Evolutionary conservation across 2,329 filamentous ascomycete genomes (phyloP).

Genomic region (Sordariomycetes sp.): DNA sequence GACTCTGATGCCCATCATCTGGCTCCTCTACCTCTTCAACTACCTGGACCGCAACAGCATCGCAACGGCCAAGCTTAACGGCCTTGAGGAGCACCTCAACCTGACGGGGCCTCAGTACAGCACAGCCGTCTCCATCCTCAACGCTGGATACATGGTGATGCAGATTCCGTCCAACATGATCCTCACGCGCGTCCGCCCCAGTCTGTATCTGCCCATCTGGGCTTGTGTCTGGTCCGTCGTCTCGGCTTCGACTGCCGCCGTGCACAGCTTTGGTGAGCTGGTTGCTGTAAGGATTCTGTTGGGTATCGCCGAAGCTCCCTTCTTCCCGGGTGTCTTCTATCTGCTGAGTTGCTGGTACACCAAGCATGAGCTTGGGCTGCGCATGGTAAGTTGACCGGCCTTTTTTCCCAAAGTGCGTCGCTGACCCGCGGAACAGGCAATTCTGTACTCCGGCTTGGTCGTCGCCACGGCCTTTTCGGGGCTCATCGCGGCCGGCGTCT

Average conservation of each 20-base stretch:
- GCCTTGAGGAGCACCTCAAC: conserved; percentile 43
- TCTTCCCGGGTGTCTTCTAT: conserved; percentile 8
- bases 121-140: conserved; percentile 22
- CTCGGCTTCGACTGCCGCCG: conserved; percentile 26
- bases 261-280: conserved; percentile 27
- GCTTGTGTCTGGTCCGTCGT: conserved; percentile 11
- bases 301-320: conserved; percentile 9
- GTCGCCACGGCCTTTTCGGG: conserved; percentile 12
- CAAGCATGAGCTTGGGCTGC: conserved; percentile 11
- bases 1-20: neutral
- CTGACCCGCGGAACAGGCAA: too few relatives aligned
- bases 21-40: conserved; percentile 4
- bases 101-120: conserved; percentile 12
- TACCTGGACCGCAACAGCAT: conserved; percentile 17
- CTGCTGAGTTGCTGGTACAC: conserved; percentile 15
- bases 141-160: conserved; percentile 45
- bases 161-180: conserved; percentile 50
- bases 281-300: conserved; percentile 8
- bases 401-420: too few relatives aligned
- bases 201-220: conserved; percentile 14
- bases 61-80: conserved; percentile 28
- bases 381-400: too few relatives aligned
- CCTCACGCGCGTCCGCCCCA: conserved; percentile 37
- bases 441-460: conserved; percentile 13
- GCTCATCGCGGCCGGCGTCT: conserved; percentile 16